phyloP scores from a whole-genome alignment of 2,329 filamentous ascomycete species.

The Fusarium multiceps region DNA sequence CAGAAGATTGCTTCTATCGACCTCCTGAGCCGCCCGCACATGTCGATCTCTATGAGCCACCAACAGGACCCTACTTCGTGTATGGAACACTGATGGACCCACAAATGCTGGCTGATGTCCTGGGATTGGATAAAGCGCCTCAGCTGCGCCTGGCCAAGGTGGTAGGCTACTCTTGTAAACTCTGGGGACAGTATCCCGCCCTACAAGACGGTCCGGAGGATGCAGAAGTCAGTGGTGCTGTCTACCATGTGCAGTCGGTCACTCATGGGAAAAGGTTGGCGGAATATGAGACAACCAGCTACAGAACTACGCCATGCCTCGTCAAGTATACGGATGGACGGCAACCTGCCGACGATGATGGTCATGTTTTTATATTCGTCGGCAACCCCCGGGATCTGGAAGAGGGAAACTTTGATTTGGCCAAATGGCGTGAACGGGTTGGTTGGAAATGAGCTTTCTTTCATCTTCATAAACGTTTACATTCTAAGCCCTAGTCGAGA shows the following conservation, averaged over 20 bases:
- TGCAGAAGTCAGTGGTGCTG: neutral
- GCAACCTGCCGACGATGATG: neutral
- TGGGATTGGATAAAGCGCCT: neutral
- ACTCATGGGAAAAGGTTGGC: neutral
- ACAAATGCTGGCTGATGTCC: neutral
- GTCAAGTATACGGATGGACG: neutral
- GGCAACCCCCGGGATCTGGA: neutral
- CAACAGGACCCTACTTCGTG: conserved; percentile 1
- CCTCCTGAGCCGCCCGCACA: accelerated
- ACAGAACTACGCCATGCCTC: neutral
- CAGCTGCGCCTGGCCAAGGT: neutral
- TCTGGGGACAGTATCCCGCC: conserved; percentile 13
- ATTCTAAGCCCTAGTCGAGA: too few relatives aligned
- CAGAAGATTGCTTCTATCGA: neutral
- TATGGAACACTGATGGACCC: conserved; percentile 16
- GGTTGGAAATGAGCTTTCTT: neutral
- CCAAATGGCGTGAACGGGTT: neutral
- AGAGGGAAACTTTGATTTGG: neutral
- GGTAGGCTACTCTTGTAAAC: neutral
- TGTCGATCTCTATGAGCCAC: neutral
- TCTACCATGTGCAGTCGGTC: neutral
- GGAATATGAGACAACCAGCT: conserved; percentile 11
- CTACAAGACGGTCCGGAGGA: neutral
- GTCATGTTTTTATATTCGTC: neutral
- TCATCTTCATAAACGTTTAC: too few relatives aligned